Evolutionary conservation across 2,329 filamentous ascomycete species (phyloP).

Genomic region (Oidium heveae): DNA sequence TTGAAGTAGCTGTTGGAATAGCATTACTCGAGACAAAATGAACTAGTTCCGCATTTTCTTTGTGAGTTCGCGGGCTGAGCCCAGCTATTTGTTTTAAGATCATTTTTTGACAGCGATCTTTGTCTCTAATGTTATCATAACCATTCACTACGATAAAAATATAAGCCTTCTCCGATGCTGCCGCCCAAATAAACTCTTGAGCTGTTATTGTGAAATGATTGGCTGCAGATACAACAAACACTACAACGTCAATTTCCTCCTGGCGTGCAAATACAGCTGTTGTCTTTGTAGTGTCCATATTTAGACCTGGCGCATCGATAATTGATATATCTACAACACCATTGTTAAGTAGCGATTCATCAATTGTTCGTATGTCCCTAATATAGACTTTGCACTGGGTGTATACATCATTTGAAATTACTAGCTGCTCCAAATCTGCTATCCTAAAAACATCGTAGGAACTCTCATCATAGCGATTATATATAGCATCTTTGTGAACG

Average conservation of each 20-base stretch:
- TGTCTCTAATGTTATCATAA: conserved; percentile 81
- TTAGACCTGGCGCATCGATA: conserved; percentile 87
- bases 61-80: conserved; percentile 79
- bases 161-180: conserved; percentile 89
- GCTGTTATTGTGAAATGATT: conserved; percentile 96
- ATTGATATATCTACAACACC: conserved; percentile 94
- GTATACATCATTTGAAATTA: conserved; percentile 68
- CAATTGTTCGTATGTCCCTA: conserved; percentile 65
- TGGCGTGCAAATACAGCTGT: conserved; percentile 92
- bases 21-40: conserved; percentile 97
- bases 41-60: conserved; percentile 76
- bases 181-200: conserved; percentile 93
- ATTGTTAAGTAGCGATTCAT: conserved; percentile 88
- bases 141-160: conserved; percentile 98
- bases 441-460: conserved; percentile 77
- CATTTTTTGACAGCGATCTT: conserved; percentile 73
- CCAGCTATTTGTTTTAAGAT: conserved; percentile 72
- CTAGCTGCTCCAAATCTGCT: conserved; percentile 61
- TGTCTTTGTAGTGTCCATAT: conserved; percentile 88
- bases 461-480: conserved; percentile 75
- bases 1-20: conserved; percentile 43
- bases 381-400: conserved; percentile 95
- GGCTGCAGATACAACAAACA: conserved; percentile 90
- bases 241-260: conserved; percentile 95
- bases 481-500: conserved; percentile 54